Evolutionary conservation across 352 stramenopile genomes (phyloP).

Genomic region (Globisporangium heterothallicum): DNA sequence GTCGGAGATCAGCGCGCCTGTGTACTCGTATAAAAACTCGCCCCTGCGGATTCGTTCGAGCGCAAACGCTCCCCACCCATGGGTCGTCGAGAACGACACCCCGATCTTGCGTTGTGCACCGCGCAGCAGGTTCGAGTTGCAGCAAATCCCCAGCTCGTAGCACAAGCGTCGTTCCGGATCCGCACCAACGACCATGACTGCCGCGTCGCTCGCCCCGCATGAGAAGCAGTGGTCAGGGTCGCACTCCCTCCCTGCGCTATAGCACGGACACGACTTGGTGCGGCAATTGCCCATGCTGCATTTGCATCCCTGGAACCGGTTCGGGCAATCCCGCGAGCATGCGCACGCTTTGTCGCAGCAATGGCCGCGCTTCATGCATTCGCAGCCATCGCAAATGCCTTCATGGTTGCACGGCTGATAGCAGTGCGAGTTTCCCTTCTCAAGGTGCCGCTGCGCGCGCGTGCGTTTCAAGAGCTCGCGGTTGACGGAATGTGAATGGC

Average conservation of each 20-base stretch:
- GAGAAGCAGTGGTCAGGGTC: slow-evolving; percentile 71
- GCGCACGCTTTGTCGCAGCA: slow-evolving; percentile 56
- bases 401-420: slow-evolving; percentile 63
- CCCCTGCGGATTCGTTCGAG: slow-evolving; percentile 58
- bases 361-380: slow-evolving; percentile 47
- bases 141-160: slow-evolving; percentile 39
- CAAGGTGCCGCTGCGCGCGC: slow-evolving; percentile 31
- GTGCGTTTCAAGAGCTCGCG: slow-evolving; percentile 22
- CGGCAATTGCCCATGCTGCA: slow-evolving; percentile 50
- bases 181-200: slow-evolving; percentile 39
- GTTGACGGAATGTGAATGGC: slow-evolving; percentile 3
- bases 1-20: slow-evolving; percentile 58
- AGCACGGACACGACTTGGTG: slow-evolving; percentile 54
- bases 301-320: slow-evolving; percentile 63
- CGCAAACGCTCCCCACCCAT: slow-evolving; percentile 68
- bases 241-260: slow-evolving; percentile 44
- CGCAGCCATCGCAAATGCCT: slow-evolving; percentile 48
- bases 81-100: slow-evolving; percentile 58
- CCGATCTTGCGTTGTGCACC: slow-evolving; percentile 56
- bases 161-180: slow-evolving; percentile 19
- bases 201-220: slow-evolving; percentile 57
- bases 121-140: slow-evolving; percentile 59
- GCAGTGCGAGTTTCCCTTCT: slow-evolving; percentile 44
- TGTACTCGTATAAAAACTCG: slow-evolving; percentile 76
- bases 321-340: slow-evolving; percentile 55